Conservation (phyloP, 331 rosid species). For the Rhamnella rubrinervis region DNA sequence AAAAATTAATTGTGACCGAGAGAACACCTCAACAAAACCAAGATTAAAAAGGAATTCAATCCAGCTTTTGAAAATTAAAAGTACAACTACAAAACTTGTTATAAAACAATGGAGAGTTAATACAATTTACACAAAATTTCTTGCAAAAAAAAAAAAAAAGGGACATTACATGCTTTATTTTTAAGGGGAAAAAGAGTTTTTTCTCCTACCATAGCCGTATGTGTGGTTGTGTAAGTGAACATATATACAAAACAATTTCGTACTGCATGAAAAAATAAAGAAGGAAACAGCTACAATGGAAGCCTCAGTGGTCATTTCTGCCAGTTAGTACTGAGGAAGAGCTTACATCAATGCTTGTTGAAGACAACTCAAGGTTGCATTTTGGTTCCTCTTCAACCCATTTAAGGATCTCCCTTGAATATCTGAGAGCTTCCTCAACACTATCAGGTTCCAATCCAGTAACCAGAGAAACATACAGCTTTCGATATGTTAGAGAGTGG, state of each 20-base stretch:
- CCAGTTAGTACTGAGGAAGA: slow-evolving; percentile 16
- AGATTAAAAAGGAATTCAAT: too few relatives aligned
- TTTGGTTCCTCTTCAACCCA: slow-evolving; percentile 60
- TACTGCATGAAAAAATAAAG: background rate
- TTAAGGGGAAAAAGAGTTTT: background rate
- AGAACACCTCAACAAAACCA: too few relatives aligned
- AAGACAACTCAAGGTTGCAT: slow-evolving; percentile 38
- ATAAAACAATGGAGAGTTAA: too few relatives aligned
- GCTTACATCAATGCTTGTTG: slow-evolving; percentile 49
- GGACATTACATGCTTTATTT: too few relatives aligned
- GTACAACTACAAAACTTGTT: too few relatives aligned
- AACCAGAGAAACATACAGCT: slow-evolving; percentile 63
- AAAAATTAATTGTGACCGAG: too few relatives aligned
- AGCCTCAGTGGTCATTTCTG: slow-evolving; percentile 7
- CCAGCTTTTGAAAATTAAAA: too few relatives aligned
- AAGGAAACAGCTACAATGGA: background rate
- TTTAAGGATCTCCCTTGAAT: slow-evolving; percentile 67
- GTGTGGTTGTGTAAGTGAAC: background rate
- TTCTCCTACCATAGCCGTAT: slow-evolving; percentile 6
- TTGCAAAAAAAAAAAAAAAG: too few relatives aligned
- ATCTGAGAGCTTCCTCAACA: slow-evolving; percentile 70
- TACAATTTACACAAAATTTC: too few relatives aligned
- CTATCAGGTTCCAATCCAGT: slow-evolving; percentile 75
- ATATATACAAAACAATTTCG: slow-evolving; percentile 11
- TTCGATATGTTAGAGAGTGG: slow-evolving; percentile 44